A percentile compares a stretch with the other conserved stretches of the same genome.
Conservation (phyloP, 2,329 filamentous ascomycete species). For the Daldinia sp. region DNA sequence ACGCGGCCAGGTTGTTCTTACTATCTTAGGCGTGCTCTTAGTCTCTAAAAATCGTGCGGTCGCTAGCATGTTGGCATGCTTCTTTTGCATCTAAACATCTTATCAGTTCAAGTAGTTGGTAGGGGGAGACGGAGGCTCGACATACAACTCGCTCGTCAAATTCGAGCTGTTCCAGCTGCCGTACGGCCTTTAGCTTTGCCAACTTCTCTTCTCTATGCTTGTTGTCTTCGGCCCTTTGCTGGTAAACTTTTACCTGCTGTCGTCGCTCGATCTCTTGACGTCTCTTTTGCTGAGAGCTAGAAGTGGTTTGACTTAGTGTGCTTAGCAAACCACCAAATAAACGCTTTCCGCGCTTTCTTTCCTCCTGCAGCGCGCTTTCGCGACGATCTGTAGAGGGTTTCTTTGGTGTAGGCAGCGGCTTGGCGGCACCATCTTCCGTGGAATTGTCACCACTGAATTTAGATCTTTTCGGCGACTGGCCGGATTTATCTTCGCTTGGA, state of each 20-base stretch:
- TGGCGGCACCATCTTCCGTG: slow-evolving; percentile 25
- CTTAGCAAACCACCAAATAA: slow-evolving; percentile 85
- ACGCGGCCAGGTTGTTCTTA: slow-evolving; percentile 56
- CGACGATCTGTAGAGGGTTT: slow-evolving; percentile 47
- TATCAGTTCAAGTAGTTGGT: slow-evolving; percentile 38
- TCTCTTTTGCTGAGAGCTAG: slow-evolving; percentile 69
- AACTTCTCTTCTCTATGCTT: slow-evolving; percentile 71
- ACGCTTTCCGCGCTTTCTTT: slow-evolving; percentile 84
- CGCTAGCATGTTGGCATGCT: slow-evolving; percentile 75
- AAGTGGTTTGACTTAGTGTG: slow-evolving; percentile 77
- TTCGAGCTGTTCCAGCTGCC: slow-evolving; percentile 74
- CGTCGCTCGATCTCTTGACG: slow-evolving; percentile 83
- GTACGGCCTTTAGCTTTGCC: slow-evolving; percentile 66
- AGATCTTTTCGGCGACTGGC: slow-evolving; percentile 42
- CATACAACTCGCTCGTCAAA: slow-evolving; percentile 81
- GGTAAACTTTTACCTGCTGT: slow-evolving; percentile 77
- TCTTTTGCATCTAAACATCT: slow-evolving; percentile 70
- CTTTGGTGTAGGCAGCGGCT: slow-evolving; percentile 21
- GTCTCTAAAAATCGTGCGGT: slow-evolving; percentile 79
- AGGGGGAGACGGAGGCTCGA: not conserved
- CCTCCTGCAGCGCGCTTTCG: slow-evolving; percentile 64
- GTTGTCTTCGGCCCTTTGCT: slow-evolving; percentile 76
- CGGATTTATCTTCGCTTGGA: slow-evolving; percentile 30
- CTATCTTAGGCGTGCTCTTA: slow-evolving; percentile 73
- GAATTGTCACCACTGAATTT: slow-evolving; percentile 33